Base-by-base conservation (phyloP, 2,329 filamentous ascomycete genomes). In the Neophaeococcomyces aloes region DNA sequence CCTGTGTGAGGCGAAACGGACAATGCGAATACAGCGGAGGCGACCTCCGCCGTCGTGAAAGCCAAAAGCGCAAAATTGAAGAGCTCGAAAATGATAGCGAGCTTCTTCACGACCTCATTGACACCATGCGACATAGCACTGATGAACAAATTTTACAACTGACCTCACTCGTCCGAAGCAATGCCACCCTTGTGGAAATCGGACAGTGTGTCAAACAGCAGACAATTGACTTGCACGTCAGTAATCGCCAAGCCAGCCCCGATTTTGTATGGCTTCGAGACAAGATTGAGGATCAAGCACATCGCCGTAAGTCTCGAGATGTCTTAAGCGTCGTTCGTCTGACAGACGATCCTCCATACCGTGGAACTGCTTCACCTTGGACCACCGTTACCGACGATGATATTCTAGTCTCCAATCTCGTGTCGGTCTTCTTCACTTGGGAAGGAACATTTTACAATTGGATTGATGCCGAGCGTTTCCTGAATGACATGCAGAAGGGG, bases 1-100 rank as follows among this genome's bases (percentile, higher is more conserved):
- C 62, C 31, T 65, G 63, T 44, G 47, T 52, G 37, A 54, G 49
- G 29, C 49, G 51, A 18, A 51, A 57, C 23, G 53, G 52, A 14
- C 50, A 57, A 31, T 65, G 63, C 36, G 49, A 55, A 5, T 65
- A 65, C 51, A 60, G 64, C 46, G 57, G 50, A 13, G 56, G 57
- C 29, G 63, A 65, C 41, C 48, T 62, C 3, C 53, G 63, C 32
- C 61, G 62, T 18, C 64, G 64, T 48, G 57, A 62, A 14, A 58
- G 57, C 29, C 56, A 58, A 13, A 63, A 61, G 48, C 57, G 60
- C 17, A 61, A 57, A 10, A 51, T 61, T 8, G 53, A 56, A 11
- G 63, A 65, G 42, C 51, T 64, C 30, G 53, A 58, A 38, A 55
- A 58, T 38, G 59, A 61, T 42, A 62, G 56, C 41, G 49, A 56